A percentile compares a stretch with the other conserved stretches of the same genome.
phyloP scores from a whole-genome alignment of 2,329 filamentous ascomycete species.

The Monilinia fructigena region DNA sequence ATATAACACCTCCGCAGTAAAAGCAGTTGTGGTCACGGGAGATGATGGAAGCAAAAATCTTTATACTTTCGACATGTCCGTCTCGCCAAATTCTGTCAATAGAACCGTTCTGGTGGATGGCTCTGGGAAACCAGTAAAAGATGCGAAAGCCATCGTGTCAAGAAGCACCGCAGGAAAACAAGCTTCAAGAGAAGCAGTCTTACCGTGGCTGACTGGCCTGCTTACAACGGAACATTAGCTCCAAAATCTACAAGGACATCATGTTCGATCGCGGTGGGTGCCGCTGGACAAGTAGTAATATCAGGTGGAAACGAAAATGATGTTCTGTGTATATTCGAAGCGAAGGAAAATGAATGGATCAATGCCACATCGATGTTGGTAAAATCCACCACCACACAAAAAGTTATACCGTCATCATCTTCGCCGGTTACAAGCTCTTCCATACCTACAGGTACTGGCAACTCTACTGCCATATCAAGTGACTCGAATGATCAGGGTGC shows the following conservation, averaged over 20 bases:
- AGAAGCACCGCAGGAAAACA: conserved; percentile 19
- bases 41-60: conserved; percentile 76
- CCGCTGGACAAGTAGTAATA: conserved; percentile 68
- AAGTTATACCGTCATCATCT: conserved; percentile 20
- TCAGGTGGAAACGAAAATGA: conserved; percentile 66
- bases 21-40: conserved; percentile 65
- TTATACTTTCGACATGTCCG: conserved; percentile 72
- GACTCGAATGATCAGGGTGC: conserved; percentile 29
- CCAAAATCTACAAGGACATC: conserved; percentile 63
- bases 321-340: conserved; percentile 75
- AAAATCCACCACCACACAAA: conserved; percentile 25
- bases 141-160: conserved; percentile 45
- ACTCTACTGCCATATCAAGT: conserved; percentile 34
- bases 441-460: conserved; percentile 37
- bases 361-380: conserved; percentile 54
- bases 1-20: conserved; percentile 56
- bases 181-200: conserved; percentile 45
- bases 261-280: conserved; percentile 68
- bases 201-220: conserved; percentile 66
- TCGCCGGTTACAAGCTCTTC: conserved; percentile 27
- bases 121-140: conserved; percentile 53
- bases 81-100: conserved; percentile 71
- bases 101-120: conserved; percentile 65
- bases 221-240: conserved; percentile 74
- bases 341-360: conserved; percentile 72